These are phyloP conservation scores for Petunia axillaris DNA, from an alignment of 257 asterid species.

Conservation along the genomic window DNA sequence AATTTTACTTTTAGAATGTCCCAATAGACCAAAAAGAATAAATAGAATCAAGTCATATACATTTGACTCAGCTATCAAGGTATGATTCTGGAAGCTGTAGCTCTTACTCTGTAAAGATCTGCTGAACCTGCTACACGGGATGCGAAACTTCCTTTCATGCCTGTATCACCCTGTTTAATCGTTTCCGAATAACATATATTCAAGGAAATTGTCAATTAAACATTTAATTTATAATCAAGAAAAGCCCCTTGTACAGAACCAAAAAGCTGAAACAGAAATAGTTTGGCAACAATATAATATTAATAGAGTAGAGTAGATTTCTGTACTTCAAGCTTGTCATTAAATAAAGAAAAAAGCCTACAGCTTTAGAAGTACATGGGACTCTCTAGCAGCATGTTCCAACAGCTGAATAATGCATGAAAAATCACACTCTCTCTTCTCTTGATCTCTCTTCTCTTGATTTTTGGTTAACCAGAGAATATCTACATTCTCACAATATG, in stretches of 20 bases:
- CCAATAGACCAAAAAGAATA: not conserved
- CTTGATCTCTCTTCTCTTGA: not conserved
- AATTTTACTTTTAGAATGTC: not conserved
- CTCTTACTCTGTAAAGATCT: slow-evolving; percentile 79
- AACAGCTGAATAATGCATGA: not conserved
- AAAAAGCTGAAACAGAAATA: not conserved
- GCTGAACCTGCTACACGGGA: slow-evolving; percentile 89
- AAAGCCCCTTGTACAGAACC: not conserved
- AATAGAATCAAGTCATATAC: not conserved
- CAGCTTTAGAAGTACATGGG: too few relatives aligned
- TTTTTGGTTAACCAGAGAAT: not conserved
- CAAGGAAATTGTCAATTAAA: not conserved
- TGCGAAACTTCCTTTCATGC: slow-evolving; percentile 91
- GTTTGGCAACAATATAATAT: too few relatives aligned
- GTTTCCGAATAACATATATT: not conserved
- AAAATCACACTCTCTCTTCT: not conserved
- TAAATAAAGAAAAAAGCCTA: too few relatives aligned
- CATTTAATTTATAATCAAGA: not conserved
- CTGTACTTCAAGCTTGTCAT: too few relatives aligned
- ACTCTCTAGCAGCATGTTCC: too few relatives aligned
- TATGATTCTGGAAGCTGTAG: slow-evolving; percentile 15
- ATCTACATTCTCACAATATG: not conserved
- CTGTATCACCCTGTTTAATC: slow-evolving; percentile 70
- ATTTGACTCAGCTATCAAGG: slow-evolving; percentile 1
- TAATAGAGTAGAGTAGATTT: too few relatives aligned